Base-by-base conservation (phyloP, 2,329 filamentous ascomycete genomes). In the Pseudopithomyces chartarum region DNA sequence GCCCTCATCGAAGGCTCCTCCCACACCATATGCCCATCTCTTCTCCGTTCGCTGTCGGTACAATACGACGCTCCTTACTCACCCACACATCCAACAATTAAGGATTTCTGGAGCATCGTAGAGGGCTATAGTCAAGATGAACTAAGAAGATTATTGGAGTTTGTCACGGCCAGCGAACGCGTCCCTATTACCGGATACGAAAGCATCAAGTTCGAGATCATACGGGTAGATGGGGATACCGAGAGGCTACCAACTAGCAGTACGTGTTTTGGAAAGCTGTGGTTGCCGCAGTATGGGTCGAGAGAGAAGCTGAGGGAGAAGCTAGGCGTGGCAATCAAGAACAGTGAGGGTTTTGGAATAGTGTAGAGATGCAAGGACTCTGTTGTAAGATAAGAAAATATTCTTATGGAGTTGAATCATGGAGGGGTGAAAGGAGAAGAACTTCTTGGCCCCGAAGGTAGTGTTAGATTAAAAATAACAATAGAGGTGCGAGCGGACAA, bases 91-190 rank as follows among this genome's bases (percentile, higher is more conserved):
- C 85, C 81, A 13, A 86, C 89, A 1, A 87, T 99, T 40, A 79
- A 81, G 22, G 86, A 90, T 64, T 98, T 99, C 73, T 99, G 95
- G 95, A 82, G 82, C 12, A 84, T 97, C 7, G 90, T 97, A 1
- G 84, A 84, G 61, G 76, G 73, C 34, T 95, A 85, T 69, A 82
- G 86, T 57, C 82, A 88, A 15, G 81, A 84, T 43, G 89, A 93
- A 81, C 89, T 89, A 75, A 85, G 87, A 51, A 87, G 86, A 66
- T 79, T 99, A 33, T 82, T 99, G 32, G 92, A 97, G 73, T 99
- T 99, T 69, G 93, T 99, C 29, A 99, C 95, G 13, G 94, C 94
- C 0, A 94, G 89, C 66, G 93, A 97, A 70, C 85, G 95, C 2
- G 85, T 98, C 1, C 95, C 95, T 0, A 90, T 97, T 0, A 92